Base-by-base conservation (phyloP, 345 rosid genomes). In the Moricandia arvensis region DNA sequence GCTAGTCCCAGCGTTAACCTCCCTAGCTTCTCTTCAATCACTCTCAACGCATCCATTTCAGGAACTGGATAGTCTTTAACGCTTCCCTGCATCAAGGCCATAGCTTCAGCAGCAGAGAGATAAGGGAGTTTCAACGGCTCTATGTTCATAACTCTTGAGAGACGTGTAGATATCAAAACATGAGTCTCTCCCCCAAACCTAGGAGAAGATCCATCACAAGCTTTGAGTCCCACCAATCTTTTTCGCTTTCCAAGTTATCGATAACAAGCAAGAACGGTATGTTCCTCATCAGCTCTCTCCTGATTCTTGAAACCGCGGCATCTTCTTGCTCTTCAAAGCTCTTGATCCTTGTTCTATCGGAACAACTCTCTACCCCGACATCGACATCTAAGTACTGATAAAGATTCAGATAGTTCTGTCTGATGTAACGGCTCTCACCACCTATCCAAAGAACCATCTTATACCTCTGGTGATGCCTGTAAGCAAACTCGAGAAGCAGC, bases 371-470 rank as follows among this genome's bases (percentile, higher is more conserved):
- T 41, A 89, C 79, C 35, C 99, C 97, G 0, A 92, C 88, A 24
- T 95, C 96, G 1, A 90, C 90, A 54, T 92, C 99, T 61, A 95
- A 75, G 79, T 76, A 85, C 8, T 93, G 86, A 85, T 88, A 82
- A 18, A 95, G 91, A 80, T 95, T 92, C 55, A 92, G 76, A 81
- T 89, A 92, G 79, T 95, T 95, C 78, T 95, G 97, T 79, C 94
- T 80, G n/a, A 95, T 82, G 65, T 88, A 88, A 75, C 91, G 85
- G 85, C 91, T 89, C 77, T 89, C 97, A 12, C 99, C 99, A 6
- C 97, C 94, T 57, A 95, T 81, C 99, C 99, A 95, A 35, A 95
- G 76, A 71, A 95, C 88, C 98, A 90, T 88, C 83, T 95, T 95
- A 82, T 95, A 95, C 78, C 90, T 87, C 80, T 89, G 98, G 80